phyloP scores from a whole-genome alignment of 139 green algal species.

The Limnomonas spitsbergensis region DNA sequence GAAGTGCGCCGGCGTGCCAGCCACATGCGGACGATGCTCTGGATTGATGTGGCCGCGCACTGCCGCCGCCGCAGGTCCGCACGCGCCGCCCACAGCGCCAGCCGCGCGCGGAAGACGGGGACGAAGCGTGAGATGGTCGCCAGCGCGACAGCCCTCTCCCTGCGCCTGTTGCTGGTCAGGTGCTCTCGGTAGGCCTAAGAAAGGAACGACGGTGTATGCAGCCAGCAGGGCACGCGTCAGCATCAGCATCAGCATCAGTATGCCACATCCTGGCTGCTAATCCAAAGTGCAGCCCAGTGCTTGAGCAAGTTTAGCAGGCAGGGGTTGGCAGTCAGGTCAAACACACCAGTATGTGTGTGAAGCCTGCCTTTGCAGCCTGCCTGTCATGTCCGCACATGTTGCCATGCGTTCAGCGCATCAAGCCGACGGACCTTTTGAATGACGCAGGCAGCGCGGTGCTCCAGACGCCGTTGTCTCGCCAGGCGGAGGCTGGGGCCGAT shows the following conservation, averaged over 20 bases:
- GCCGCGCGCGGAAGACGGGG: slow-evolving; percentile 12
- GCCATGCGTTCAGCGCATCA: no score
- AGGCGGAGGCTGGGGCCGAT: slow-evolving; percentile 16
- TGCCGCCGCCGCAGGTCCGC: background rate
- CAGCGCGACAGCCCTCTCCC: background rate
- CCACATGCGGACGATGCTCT: background rate
- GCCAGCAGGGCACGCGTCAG: no score
- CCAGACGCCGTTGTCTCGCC: background rate
- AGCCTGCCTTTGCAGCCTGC: no score
- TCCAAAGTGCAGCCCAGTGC: no score
- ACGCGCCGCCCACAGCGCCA: background rate
- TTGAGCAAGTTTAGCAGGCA: no score
- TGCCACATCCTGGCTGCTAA: no score
- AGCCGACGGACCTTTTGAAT: slow-evolving; percentile 49
- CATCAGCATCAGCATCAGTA: no score
- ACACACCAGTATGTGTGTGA: no score
- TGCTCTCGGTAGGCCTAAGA: slow-evolving; percentile 13
- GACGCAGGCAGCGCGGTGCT: slow-evolving; percentile 12
- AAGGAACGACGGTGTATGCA: background rate
- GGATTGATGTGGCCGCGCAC: background rate
- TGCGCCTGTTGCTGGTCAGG: background rate
- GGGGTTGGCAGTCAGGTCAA: no score
- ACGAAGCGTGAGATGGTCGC: background rate
- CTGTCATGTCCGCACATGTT: no score
- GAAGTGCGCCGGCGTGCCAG: background rate